Conservation (phyloP, 202 grass and related monocot species). For the Musa balbisiana region DNA sequence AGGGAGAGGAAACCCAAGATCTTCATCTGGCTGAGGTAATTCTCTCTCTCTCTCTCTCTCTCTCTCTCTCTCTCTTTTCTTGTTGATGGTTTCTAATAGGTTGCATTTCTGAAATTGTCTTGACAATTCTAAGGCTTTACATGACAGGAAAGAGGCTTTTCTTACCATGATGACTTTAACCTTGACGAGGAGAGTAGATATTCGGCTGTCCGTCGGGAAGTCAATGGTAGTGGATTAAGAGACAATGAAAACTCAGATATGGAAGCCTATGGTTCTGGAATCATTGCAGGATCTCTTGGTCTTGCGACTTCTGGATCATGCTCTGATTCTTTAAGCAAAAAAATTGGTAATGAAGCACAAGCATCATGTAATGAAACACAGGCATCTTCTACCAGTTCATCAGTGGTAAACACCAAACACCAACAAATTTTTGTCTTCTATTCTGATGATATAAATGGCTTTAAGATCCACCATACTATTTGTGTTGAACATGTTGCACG, state of each 20-base stretch:
- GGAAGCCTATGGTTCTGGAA: too few relatives aligned
- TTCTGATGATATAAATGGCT: too few relatives aligned
- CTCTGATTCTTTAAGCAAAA: neutral
- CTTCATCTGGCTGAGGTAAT: slow-evolving; percentile 90
- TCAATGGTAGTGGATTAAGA: slow-evolving; percentile 32
- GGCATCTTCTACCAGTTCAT: slow-evolving; percentile 18
- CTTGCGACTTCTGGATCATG: too few relatives aligned
- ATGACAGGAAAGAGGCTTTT: slow-evolving; percentile 77
- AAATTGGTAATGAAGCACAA: neutral
- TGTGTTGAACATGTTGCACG: too few relatives aligned
- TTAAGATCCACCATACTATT: too few relatives aligned
- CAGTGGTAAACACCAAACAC: slow-evolving; percentile 24
- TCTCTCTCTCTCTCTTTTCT: too few relatives aligned
- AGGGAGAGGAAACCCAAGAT: slow-evolving; percentile 85
- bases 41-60: too few relatives aligned
- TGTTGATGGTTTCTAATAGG: neutral
- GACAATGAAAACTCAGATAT: neutral
- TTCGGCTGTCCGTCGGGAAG: slow-evolving; percentile 74
- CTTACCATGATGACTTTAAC: slow-evolving; percentile 58
- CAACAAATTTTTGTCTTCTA: too few relatives aligned
- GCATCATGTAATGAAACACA: slow-evolving; percentile 25
- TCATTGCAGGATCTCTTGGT: too few relatives aligned
- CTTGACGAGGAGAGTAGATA: slow-evolving; percentile 93
- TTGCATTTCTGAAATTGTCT: slow-evolving; percentile 8
- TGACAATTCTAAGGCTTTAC: slow-evolving; percentile 10